Percentiles rank a stretch among this genome's conserved stretches.
Evolutionary conservation across 177 flowering plant species (phyloP).

Genomic region (Vitis hybrid): DNA sequence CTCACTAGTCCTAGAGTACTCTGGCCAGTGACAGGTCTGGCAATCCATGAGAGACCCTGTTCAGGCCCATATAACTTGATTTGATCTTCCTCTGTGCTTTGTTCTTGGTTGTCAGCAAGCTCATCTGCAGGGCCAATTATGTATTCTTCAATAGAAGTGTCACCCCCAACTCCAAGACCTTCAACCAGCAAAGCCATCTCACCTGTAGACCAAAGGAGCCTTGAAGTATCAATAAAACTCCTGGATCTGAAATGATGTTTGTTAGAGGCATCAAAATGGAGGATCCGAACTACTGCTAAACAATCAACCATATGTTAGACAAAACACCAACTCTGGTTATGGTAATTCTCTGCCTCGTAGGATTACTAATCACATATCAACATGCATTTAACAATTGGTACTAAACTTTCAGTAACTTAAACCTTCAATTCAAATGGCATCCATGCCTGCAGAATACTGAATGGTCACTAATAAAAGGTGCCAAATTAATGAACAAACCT

Average conservation of each 20-base stretch:
- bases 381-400: too few relatives aligned
- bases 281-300: too few relatives aligned
- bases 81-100: conserved; percentile 20
- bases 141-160: conserved; percentile 41
- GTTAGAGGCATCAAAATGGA: too few relatives aligned
- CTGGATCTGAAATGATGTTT: too few relatives aligned
- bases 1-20: conserved; percentile 33
- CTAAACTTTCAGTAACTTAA: background rate
- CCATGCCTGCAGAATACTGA: too few relatives aligned
- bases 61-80: conserved; percentile 38
- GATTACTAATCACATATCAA: too few relatives aligned
- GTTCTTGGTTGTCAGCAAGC: conserved; percentile 16
- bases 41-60: conserved; percentile 44
- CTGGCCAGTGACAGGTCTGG: conserved; percentile 38
- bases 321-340: too few relatives aligned
- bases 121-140: conserved; percentile 35
- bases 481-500: conserved; percentile 23
- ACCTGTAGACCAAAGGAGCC: conserved; percentile 23
- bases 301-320: too few relatives aligned
- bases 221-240: too few relatives aligned
- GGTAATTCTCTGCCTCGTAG: too few relatives aligned
- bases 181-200: conserved; percentile 46
- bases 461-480: too few relatives aligned
- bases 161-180: conserved; percentile 38
- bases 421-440: too few relatives aligned